Evolutionary conservation across 2,329 filamentous ascomycete species (phyloP), one percentile per base, ranked within the genome.

Genomic region (Ceratocystiopsis sp.): DNA sequence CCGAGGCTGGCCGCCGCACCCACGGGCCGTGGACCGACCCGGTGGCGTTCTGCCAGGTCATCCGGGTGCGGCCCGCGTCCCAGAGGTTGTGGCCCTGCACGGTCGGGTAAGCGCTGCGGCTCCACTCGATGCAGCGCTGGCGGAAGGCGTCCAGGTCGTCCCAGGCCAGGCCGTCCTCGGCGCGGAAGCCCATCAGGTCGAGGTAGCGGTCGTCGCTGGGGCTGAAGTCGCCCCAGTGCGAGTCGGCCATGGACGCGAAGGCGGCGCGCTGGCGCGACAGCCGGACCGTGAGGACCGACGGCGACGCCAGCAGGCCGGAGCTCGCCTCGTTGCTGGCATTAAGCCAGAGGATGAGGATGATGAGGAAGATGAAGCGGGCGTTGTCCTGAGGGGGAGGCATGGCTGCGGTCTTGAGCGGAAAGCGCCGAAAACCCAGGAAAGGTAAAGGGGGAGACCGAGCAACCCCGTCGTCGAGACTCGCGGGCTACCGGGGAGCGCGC

Each of bases 151-250:
- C 65, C 18, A 95, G 64, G 45, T 85, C 68, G 33, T 78, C 71
- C 87, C 87, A 95, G 2, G 75, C 79, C 58, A 83, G 84, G 5
- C 72, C 75, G 60, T 93, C 82, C 17, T 76, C 70, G 39, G 75
- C 64, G 40, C 81, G 73, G 48, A 93, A 78, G 1, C 89, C 89
- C 3, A 83, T 83, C 42, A 94, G 64, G 52, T 85, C 84, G 46
- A 86, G 61, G 48, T 69, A 78, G 19, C 60, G 63, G 17, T 53
- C 46, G 16, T 19, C 39, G 33, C 33, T 13, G 13, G 73, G 74
- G 15, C 60, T 52, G 54, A 80, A 79, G 55, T 78, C 73, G 41
- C 70, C 71, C 74, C 74, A 80, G 48, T 53, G 57, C 16, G 73
- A 73, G 44, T 57, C 58, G 53, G 76, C 75, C 36, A 80, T 59